Evolutionary conservation across 495 filamentous ascomycete species (phyloP), one percentile per base, ranked within the genome.

Genomic region (Penicillium longicatenatum): DNA sequence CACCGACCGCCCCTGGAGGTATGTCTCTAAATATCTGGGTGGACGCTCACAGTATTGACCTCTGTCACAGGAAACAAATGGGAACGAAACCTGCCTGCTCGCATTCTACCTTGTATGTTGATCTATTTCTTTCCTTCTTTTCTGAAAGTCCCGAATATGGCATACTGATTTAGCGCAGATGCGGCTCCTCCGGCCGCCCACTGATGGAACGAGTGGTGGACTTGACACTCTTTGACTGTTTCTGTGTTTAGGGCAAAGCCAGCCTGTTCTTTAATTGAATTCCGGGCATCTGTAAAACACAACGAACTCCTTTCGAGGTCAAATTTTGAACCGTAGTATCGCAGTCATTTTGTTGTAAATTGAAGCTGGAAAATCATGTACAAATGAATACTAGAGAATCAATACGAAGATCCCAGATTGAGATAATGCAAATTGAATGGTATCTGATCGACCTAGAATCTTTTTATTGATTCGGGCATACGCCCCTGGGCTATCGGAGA

Each of bases 1-100:
- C 86, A 48, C 94, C 94, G 8, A 93, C 91, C 17, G 93, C 94
- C 12, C 94, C 94, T 17, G 94, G 94, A 83, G 94, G 94, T 95
- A 82, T 63, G 84, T 69, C 11, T 47, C 26, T 44, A 26, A 6
- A 14, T 19, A 54, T 22, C 11, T 39, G n/a, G 20, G 26, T 6
- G 6, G 8, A 44, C 16, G 48, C 39, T 17, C 30, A 37, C 22
- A 33, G 17, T 12, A 42, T 64, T 72, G 41, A 74, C 70, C 67
- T 56, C 24, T 39, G 12, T 37, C 41, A 53, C 57, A 97, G 92
- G 93, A 54, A 96, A 91, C 54, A 98, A 98, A 81, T 98, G 88
- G 74, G 94, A 98, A 75, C 84, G 94, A 70, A 99, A 98, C 69
- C 68, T 99, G 43, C 92, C 92, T 21, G 79, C 81, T 51, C 92